Percentiles rank a stretch among this genome's conserved stretches.
Conservation (phyloP, 2,329 filamentous ascomycete genomes). For the Cyphellophora europaea region DNA sequence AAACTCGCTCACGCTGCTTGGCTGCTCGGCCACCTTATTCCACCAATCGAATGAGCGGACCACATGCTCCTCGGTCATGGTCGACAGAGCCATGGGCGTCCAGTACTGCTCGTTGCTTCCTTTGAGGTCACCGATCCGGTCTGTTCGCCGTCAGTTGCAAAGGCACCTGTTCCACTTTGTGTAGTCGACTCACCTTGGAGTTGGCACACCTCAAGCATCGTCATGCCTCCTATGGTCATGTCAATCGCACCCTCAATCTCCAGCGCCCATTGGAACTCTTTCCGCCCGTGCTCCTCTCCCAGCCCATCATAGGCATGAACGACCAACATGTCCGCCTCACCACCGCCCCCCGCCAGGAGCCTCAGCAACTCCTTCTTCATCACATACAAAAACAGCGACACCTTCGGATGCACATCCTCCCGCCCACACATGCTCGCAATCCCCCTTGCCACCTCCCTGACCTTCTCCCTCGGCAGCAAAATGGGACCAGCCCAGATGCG, state of each 20-base stretch:
- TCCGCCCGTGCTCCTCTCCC: constrained; percentile 8
- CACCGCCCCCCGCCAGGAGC: constrained; percentile 6
- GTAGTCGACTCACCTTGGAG: constrained; percentile 5
- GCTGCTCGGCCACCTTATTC: neutral
- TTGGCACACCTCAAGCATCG: constrained; percentile 1
- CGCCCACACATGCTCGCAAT: constrained; percentile 6
- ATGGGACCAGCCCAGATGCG: constrained; percentile 12
- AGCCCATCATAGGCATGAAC: constrained; percentile 10
- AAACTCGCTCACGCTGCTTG: neutral
- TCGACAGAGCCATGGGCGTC: constrained; percentile 3
- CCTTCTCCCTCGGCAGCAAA: constrained; percentile 7
- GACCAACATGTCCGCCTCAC: constrained; percentile 8
- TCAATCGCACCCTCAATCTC: constrained; percentile 12
- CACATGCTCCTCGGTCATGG: constrained; percentile 5
- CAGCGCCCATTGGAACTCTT: constrained; percentile 12
- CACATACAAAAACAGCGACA: constrained; percentile 10
- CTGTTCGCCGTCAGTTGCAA: constrained; percentile 3
- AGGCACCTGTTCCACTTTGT: constrained; percentile 1
- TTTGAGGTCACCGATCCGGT: constrained; percentile 2
- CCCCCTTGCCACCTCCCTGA: constrained; percentile 8
- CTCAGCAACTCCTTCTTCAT: constrained; percentile 7
- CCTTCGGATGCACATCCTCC: constrained; percentile 7
- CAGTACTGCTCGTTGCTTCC: constrained; percentile 5
- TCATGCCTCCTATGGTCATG: constrained; percentile 6
- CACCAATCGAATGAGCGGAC: constrained; percentile 5